Conservation (phyloP, 139 green algal genomes). For the Chlamydomonas sp. region DNA sequence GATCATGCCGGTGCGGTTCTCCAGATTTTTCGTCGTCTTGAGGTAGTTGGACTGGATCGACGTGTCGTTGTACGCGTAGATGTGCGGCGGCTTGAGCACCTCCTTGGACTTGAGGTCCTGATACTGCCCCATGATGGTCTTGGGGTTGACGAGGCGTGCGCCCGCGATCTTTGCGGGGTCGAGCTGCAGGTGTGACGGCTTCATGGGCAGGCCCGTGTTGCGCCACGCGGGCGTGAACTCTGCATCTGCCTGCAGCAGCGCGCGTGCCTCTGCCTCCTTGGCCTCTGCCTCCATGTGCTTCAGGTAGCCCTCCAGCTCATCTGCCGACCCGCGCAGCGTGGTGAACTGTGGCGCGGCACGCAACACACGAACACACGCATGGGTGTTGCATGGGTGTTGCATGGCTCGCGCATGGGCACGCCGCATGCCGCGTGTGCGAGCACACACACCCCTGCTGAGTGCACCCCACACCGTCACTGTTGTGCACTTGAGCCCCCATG, state of each 20-base stretch:
- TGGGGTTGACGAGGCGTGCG: conserved; percentile 43
- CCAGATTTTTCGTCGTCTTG: conserved; percentile 42
- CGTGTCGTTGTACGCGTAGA: conserved; percentile 48
- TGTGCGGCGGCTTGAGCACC: conserved; percentile 42
- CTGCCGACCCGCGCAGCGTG: conserved; percentile 19
- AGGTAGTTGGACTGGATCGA: conserved; percentile 47
- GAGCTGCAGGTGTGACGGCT: conserved; percentile 46
- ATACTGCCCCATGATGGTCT: conserved; percentile 28
- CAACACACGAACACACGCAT: not conserved
- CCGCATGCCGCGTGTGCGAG: no score
- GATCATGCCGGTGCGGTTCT: conserved; percentile 24
- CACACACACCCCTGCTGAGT: no score
- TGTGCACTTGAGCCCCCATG: no score
- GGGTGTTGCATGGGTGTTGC: no score
- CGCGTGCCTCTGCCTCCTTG: conserved; percentile 29
- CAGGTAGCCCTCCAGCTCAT: conserved; percentile 33
- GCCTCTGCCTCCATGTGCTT: conserved; percentile 18
- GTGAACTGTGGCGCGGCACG: conserved; percentile 22
- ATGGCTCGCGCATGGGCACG: no score
- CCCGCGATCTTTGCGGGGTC: conserved; percentile 22
- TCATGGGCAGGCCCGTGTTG: conserved; percentile 46
- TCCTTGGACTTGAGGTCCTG: conserved; percentile 31
- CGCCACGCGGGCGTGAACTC: conserved; percentile 59
- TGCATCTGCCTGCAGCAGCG: conserved; percentile 38
- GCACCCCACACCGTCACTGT: no score